Conservation (phyloP, 2,329 filamentous ascomycete genomes). For the Colletotrichum orbiculare region DNA sequence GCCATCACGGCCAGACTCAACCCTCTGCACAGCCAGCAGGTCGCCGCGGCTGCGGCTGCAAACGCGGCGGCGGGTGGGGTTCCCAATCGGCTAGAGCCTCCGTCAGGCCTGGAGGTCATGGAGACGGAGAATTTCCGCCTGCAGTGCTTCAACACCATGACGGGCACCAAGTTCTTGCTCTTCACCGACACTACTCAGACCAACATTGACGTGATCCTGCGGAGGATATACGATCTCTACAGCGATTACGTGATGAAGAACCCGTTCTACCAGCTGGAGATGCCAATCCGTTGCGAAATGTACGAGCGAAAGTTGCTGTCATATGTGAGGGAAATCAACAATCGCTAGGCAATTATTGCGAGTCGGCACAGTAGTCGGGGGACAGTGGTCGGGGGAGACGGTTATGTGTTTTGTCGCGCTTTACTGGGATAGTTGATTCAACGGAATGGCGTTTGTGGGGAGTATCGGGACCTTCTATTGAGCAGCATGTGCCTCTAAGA, state of each 20-base stretch:
- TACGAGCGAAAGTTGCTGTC: conserved; percentile 89
- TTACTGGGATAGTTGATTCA: conserved; percentile 8
- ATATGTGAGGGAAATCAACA: conserved; percentile 81
- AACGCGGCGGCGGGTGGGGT: conserved; percentile 44
- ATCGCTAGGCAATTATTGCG: conserved; percentile 51
- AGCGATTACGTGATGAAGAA: conserved; percentile 99
- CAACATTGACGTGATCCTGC: conserved; percentile 86
- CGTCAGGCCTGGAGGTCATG: conserved; percentile 88
- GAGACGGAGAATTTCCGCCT: conserved; percentile 95
- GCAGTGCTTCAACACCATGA: conserved; percentile 95
- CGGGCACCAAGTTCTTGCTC: conserved; percentile 93
- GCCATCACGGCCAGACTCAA: conserved; percentile 74
- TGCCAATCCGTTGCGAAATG: conserved; percentile 94
- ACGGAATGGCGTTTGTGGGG: conserved; percentile 32
- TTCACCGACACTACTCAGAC: conserved; percentile 92
- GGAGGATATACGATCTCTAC: conserved; percentile 93
- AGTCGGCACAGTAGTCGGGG: background rate
- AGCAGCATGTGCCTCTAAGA: conserved; percentile 27
- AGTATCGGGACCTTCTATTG: conserved; percentile 34
- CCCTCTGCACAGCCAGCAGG: conserved; percentile 59
- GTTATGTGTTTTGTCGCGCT: background rate
- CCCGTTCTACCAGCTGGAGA: conserved; percentile 97
- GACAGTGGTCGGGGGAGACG: background rate
- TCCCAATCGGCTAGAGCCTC: conserved; percentile 67
- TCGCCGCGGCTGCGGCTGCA: conserved; percentile 46